phyloP scores from a whole-genome alignment of 495 filamentous ascomycete genomes.

The Trichoderma asperelloides region DNA sequence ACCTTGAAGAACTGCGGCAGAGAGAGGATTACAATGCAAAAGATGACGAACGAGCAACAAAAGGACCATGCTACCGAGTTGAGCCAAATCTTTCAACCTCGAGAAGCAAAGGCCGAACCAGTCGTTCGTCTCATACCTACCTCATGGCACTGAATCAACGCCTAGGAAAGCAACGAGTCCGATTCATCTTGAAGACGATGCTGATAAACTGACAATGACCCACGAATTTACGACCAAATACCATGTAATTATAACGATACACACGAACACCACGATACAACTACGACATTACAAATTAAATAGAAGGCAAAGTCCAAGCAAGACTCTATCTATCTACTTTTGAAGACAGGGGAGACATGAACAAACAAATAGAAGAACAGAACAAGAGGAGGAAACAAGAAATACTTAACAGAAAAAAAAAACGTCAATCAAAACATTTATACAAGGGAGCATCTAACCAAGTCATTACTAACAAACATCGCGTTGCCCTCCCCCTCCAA shows the following conservation, averaged over 20 bases:
- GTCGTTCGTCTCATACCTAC: too few relatives aligned
- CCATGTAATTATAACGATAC: neutral
- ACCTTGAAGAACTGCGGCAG: neutral
- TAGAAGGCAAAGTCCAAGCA: neutral
- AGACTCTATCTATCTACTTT: neutral
- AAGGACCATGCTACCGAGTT: neutral
- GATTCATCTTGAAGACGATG: too few relatives aligned
- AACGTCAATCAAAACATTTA: conserved; percentile 5
- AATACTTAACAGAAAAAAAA: neutral
- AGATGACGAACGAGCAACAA: neutral
- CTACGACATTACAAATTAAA: neutral
- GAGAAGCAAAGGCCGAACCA: too few relatives aligned
- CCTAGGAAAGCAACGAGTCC: too few relatives aligned
- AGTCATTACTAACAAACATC: conserved; percentile 8
- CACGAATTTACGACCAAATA: neutral
- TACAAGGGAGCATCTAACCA: conserved; percentile 3
- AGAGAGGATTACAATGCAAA: neutral
- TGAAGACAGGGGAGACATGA: neutral
- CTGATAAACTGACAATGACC: too few relatives aligned
- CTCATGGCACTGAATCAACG: too few relatives aligned
- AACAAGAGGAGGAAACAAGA: neutral
- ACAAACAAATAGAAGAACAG: neutral
- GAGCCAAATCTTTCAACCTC: too few relatives aligned
- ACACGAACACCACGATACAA: neutral
- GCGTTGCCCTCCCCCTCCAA: neutral